A percentile compares a stretch with the other conserved stretches of the same genome.
Evolutionary conservation across 2,329 filamentous ascomycete species (phyloP).

Genomic region (Conoideocrella luteorostrata): DNA sequence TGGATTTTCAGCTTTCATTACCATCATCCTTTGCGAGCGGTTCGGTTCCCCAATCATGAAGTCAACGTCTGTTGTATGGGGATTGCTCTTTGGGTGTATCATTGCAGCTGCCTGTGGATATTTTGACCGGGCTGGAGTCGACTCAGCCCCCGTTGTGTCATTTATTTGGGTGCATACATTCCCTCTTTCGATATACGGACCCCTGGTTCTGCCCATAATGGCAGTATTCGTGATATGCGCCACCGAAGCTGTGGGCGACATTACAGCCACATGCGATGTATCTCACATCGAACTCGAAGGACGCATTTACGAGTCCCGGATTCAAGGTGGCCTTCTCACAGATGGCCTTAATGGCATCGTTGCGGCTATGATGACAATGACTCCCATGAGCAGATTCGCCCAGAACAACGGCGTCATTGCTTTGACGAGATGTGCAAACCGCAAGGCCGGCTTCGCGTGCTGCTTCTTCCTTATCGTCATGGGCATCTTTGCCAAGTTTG

Average conservation of each 20-base stretch:
- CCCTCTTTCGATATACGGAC: slow-evolving; percentile 63
- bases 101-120: slow-evolving; percentile 74
- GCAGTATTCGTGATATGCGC: slow-evolving; percentile 66
- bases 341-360: slow-evolving; percentile 72
- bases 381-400: slow-evolving; percentile 73
- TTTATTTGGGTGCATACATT: slow-evolving; percentile 80
- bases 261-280: slow-evolving; percentile 77
- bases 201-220: slow-evolving; percentile 65
- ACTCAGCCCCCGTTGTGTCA: slow-evolving; percentile 61
- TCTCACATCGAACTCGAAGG: slow-evolving; percentile 70
- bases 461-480: slow-evolving; percentile 73
- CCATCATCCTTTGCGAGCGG: slow-evolving; percentile 73
- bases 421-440: slow-evolving; percentile 73
- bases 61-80: slow-evolving; percentile 67
- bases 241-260: slow-evolving; percentile 74
- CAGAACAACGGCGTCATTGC: slow-evolving; percentile 85
- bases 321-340: slow-evolving; percentile 72
- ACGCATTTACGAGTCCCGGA: slow-evolving; percentile 63
- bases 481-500: slow-evolving; percentile 81
- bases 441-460: slow-evolving; percentile 72
- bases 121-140: slow-evolving; percentile 67
- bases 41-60: slow-evolving; percentile 84
- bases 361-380: slow-evolving; percentile 71
- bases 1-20: slow-evolving; percentile 72
- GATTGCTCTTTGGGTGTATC: slow-evolving; percentile 68